A percentile compares a stretch with the other conserved stretches of the same genome.
Evolutionary conservation across 371 early-diverging fungal genomes (phyloP).

Genomic region (Cokeromyces recurvatus): DNA sequence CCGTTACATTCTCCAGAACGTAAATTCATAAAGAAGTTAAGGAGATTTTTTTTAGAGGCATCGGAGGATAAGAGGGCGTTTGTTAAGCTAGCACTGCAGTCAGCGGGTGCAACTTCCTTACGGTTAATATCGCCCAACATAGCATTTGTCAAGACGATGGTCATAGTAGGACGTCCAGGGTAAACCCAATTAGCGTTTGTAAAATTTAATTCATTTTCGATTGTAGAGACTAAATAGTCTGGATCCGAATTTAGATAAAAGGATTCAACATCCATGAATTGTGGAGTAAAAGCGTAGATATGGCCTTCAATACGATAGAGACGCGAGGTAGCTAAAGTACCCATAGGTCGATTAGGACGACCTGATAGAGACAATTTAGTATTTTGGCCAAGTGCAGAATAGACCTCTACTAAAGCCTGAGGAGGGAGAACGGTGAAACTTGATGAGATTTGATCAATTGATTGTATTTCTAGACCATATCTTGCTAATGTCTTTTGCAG

Average conservation of each 20-base stretch:
- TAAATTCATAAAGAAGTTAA: conserved; percentile 83
- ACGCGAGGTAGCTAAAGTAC: conserved; percentile 77
- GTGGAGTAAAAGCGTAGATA: conserved; percentile 82
- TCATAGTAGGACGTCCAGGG: conserved; percentile 82
- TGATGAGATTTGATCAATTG: conserved; percentile 64
- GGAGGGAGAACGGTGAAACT: conserved; percentile 70
- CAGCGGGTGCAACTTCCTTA: conserved; percentile 1
- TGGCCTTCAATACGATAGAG: conserved; percentile 81
- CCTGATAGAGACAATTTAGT: conserved; percentile 75
- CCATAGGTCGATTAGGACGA: conserved; percentile 65
- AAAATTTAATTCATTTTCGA: conserved; percentile 78
- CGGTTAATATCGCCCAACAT: conserved; percentile 63
- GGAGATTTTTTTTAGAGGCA: conserved; percentile 57
- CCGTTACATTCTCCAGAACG: conserved; percentile 68
- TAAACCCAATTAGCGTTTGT: conserved; percentile 74
- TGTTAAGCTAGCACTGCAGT: conserved; percentile 8
- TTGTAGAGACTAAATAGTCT: conserved; percentile 70
- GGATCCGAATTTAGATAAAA: conserved; percentile 84
- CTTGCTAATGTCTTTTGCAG: conserved; percentile 65
- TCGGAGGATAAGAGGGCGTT: conserved; percentile 27
- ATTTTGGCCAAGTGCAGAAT: conserved; percentile 71
- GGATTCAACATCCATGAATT: conserved; percentile 85
- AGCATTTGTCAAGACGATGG: conserved; percentile 68
- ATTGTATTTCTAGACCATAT: conserved; percentile 79
- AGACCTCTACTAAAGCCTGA: conserved; percentile 79